These are phyloP conservation scores for Cucumis cinereus DNA, from an alignment of 306 rosid genomes.

Conservation along the genomic window DNA sequence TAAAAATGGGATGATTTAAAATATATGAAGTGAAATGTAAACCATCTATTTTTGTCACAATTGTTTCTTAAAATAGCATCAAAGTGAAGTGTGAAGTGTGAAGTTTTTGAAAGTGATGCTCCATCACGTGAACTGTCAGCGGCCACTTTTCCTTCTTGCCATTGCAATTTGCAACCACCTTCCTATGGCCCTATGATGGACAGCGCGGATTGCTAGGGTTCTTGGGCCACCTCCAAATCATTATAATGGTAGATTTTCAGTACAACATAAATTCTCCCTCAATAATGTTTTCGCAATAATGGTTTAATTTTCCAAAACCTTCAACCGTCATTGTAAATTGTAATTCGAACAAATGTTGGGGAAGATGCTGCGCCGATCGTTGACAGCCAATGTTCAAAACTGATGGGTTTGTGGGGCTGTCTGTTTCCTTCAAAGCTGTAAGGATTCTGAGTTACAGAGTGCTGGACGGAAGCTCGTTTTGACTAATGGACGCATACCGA, in stretches of 20 bases:
- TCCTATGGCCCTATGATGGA: not conserved
- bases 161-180: not conserved
- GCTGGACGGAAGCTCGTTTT: slow-evolving; percentile 1
- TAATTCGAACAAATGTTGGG: not conserved
- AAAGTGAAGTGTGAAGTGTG: not conserved
- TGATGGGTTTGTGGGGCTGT: slow-evolving; percentile 4
- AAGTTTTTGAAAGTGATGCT: not conserved
- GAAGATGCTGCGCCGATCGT: not conserved
- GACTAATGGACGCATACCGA: not conserved
- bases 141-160: not conserved
- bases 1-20: not conserved
- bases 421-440: slow-evolving; percentile 2
- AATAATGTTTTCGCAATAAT: not conserved
- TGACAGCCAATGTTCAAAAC: not conserved
- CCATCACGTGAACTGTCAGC: slow-evolving; percentile 1
- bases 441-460: not conserved
- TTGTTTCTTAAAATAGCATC: not conserved
- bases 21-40: not conserved
- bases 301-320: not conserved
- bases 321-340: not conserved
- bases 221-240: not conserved
- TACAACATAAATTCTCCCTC: not conserved
- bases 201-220: not conserved
- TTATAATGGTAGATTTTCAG: not conserved
- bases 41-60: not conserved